Evolutionary conservation across 768 basidiomycete species (phyloP).

Genomic region (Boletus subparvulus): DNA sequence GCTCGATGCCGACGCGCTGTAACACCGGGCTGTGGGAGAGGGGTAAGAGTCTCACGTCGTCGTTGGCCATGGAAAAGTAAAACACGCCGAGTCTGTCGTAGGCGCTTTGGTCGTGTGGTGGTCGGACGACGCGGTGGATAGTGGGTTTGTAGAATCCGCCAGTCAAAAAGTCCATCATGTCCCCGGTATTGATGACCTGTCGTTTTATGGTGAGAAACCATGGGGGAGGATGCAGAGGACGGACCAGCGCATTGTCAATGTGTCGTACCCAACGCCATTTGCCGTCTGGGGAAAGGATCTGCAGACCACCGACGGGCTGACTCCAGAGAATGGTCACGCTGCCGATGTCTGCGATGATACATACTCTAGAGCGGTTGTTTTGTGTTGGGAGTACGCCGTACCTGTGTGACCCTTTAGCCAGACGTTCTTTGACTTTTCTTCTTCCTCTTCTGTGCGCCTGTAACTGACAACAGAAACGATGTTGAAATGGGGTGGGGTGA

Average conservation of each 20-base stretch:
- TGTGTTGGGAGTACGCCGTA: conserved; percentile 15
- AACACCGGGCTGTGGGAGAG: conserved; percentile 47
- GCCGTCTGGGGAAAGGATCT: conserved; percentile 51
- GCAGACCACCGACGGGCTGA: conserved; percentile 56
- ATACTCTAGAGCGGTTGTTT: conserved; percentile 13
- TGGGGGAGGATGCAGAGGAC: not conserved
- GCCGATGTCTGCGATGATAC: conserved; percentile 54
- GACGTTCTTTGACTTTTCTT: too few relatives aligned
- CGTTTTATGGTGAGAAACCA: conserved; percentile 29
- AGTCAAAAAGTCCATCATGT: conserved; percentile 55
- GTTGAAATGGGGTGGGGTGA: too few relatives aligned
- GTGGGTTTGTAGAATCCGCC: conserved; percentile 58
- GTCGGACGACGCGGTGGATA: conserved; percentile 59
- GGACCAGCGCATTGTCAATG: conserved; percentile 54
- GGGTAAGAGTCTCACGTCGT: conserved; percentile 47
- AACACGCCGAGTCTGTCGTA: conserved; percentile 50
- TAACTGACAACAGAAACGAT: too few relatives aligned
- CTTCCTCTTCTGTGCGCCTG: too few relatives aligned
- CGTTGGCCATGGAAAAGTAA: conserved; percentile 55
- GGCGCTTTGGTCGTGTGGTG: conserved; percentile 49
- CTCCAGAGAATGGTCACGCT: conserved; percentile 57
- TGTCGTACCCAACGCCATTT: conserved; percentile 59
- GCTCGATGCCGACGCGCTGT: conserved; percentile 41
- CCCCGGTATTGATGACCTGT: conserved; percentile 59
- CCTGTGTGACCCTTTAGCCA: conserved; percentile 37